phyloP scores from a whole-genome alignment of 108 stramenopile genomes.

The Asterionellopsis glacialis region DNA sequence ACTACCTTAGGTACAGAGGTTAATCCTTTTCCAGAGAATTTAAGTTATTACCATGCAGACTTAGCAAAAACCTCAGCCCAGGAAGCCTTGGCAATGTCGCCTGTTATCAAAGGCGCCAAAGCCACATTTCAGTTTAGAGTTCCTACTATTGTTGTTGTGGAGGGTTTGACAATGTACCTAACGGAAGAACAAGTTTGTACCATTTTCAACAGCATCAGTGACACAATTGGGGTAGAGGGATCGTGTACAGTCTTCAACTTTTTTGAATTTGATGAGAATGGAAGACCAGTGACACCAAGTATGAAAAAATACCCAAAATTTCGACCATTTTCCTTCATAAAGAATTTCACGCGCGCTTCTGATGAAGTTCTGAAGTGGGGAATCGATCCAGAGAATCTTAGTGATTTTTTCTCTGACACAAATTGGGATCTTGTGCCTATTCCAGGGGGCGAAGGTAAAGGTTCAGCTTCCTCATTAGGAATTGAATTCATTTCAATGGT shows the following conservation, averaged over 20 bases:
- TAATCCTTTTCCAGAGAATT: background rate
- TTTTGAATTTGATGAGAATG: background rate
- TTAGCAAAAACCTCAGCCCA: background rate
- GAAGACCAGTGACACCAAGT: background rate
- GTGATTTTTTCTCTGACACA: background rate
- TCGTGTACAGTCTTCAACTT: background rate
- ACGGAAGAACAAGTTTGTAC: slow-evolving; percentile 2
- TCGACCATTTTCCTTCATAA: background rate
- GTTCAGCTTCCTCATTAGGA: no score
- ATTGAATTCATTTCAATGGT: no score
- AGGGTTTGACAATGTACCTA: slow-evolving; percentile 12
- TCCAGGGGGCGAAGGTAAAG: background rate
- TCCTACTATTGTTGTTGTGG: slow-evolving; percentile 11
- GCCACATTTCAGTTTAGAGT: no score
- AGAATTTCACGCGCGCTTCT: background rate
- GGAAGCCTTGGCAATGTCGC: background rate
- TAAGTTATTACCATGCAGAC: background rate
- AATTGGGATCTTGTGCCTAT: background rate
- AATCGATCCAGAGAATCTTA: background rate
- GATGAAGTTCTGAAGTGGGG: slow-evolving; percentile 8
- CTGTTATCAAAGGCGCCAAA: no score
- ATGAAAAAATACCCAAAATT: background rate
- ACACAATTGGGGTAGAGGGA: background rate
- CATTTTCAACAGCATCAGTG: background rate
- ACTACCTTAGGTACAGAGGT: background rate